A percentile compares a stretch with the other conserved stretches of the same genome.
phyloP scores from a whole-genome alignment of 176 grass and related monocot species.

The Oryza glumipatula region DNA sequence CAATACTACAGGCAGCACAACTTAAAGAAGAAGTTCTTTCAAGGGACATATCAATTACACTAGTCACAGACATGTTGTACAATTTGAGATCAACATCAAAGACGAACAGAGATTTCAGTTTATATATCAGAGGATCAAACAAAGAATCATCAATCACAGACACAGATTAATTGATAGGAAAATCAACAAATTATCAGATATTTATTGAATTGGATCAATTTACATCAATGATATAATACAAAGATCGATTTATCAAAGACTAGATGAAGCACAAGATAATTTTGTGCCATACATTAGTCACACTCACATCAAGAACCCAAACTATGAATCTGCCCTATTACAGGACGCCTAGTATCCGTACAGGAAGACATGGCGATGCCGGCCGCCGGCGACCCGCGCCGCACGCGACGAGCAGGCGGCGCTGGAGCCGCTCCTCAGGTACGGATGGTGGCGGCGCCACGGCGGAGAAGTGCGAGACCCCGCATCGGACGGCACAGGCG shows the following conservation, averaged over 20 bases:
- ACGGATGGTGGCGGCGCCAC: conserved; percentile 8
- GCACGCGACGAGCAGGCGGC: background rate
- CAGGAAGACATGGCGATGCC: background rate
- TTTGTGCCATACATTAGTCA: background rate
- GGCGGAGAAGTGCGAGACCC: background rate
- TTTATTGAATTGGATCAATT: background rate
- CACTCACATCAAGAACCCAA: background rate
- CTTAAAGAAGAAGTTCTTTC: no score
- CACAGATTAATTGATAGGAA: background rate
- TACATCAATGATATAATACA: background rate
- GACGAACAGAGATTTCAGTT: background rate
- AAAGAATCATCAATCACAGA: background rate
- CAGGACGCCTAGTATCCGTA: background rate
- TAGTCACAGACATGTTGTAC: background rate
- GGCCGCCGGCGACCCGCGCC: background rate
- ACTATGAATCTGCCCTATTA: background rate
- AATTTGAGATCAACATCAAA: no score
- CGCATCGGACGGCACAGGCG: background rate
- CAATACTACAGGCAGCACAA: no score
- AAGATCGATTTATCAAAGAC: background rate
- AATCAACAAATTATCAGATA: background rate
- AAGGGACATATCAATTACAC: background rate
- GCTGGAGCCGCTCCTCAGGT: conserved; percentile 5
- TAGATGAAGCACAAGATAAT: background rate
- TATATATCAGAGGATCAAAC: background rate